Evolutionary conservation across 192 early-diverging fungal genomes (phyloP).

Genomic region (Coemansia sp.): DNA sequence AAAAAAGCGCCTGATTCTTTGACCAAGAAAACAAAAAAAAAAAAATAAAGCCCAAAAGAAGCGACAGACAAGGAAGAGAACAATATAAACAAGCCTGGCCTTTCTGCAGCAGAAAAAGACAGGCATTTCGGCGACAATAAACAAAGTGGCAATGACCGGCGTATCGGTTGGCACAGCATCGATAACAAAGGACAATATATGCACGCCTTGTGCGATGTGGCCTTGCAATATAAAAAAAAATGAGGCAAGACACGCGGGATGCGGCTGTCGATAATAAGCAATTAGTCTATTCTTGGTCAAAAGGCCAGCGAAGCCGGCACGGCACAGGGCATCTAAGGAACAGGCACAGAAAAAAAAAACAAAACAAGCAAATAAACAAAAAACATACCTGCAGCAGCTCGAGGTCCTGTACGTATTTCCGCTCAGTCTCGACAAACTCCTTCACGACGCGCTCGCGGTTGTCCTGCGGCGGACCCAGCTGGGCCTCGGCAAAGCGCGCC

Average conservation of each 20-base stretch:
- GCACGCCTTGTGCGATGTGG: neutral
- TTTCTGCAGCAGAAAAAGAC: neutral
- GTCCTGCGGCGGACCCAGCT: constrained; percentile 71
- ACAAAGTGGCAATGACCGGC: constrained; percentile 9
- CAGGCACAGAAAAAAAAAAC: neutral
- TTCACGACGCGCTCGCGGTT: constrained; percentile 84
- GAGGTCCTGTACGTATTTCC: constrained; percentile 87
- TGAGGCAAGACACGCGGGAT: neutral
- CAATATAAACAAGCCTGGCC: neutral
- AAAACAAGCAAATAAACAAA: neutral
- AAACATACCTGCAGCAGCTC: constrained; percentile 73
- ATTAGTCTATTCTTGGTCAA: neutral
- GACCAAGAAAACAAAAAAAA: no score
- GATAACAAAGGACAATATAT: constrained; percentile 7
- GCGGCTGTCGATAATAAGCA: neutral
- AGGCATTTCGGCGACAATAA: constrained; percentile 13
- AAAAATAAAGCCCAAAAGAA: neutral
- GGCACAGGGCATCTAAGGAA: no score
- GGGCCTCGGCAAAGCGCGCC: constrained; percentile 54
- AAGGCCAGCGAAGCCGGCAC: neutral
- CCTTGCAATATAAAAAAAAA: neutral
- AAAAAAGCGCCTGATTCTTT: no score
- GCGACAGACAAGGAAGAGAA: neutral
- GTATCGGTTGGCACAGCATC: constrained; percentile 3
- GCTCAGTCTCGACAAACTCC: constrained; percentile 92